Evolutionary conservation across 2,329 filamentous ascomycete genomes (phyloP), one percentile per base, ranked within the genome.

Genomic region (Trichophyton mentagrophytes): DNA sequence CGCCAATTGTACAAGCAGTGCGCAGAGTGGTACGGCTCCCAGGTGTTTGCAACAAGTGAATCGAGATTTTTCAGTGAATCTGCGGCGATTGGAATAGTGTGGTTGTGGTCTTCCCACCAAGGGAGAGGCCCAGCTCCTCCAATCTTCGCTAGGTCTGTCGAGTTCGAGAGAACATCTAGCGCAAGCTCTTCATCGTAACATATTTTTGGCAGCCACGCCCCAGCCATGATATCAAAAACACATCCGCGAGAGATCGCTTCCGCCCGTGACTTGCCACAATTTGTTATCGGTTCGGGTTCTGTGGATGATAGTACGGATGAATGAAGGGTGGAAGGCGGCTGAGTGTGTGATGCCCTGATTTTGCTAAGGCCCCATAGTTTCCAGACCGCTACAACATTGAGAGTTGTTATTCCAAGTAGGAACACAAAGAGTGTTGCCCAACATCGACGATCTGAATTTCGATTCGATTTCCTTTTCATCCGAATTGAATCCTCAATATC

Each of bases 1-100:
- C 59, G 62, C 62, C 62, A 64, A 36, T 62, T 61, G 36, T 62
- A 64, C 38, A 62, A 15, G 30, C 62, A 62, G 36, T 61, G 61
- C 49, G 59, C 59, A 17, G 57, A 44, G 40, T 64, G 62, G 25
- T 57, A 64, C 3, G 38, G 58, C 57, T 64, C 62, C 62, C 61
- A 64, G 1, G 62, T 64, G 59, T 62, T 38, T 25, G 44, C 62
- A 13, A 59, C 44, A 46, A 64, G 61, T 25, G 38, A 49, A 40
- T 62, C 59, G 13, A 59, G 30, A 6, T 51, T 20, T 36, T 40
- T 42, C 8, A 64, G 53, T 5, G 17, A 38, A 53, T 61, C 60
- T 42, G 49, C 38, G 15, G 58, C 2, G 25, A 64, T 61, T 3
- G 61, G 30, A 15, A 25, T 11, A 11, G 62, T 60, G 49, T 59